phyloP scores from a whole-genome alignment of 106 monocot genomes.

The Allium fistulosum region DNA sequence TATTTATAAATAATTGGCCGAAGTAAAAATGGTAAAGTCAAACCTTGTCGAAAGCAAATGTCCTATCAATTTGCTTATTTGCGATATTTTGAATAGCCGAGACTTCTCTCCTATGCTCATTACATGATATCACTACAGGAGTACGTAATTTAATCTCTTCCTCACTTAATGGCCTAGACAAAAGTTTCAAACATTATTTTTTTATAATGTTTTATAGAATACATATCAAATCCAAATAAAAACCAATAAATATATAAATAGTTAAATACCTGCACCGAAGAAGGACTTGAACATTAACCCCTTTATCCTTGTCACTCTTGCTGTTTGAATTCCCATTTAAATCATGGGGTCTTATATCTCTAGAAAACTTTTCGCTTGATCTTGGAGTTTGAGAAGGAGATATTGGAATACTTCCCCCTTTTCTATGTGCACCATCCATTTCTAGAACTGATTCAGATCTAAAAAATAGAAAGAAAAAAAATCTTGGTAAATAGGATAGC shows the following conservation, averaged over 20 bases:
- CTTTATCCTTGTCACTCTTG: slow-evolving; percentile 74
- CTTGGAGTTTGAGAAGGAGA: slow-evolving; percentile 47
- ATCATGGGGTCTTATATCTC: slow-evolving; percentile 57
- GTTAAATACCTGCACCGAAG: slow-evolving; percentile 73
- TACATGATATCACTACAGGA: slow-evolving; percentile 81
- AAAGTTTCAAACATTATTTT: not conserved
- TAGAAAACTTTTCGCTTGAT: slow-evolving; percentile 43
- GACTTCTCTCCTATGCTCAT: slow-evolving; percentile 77
- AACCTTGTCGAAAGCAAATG: slow-evolving; percentile 91
- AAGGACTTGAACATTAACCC: slow-evolving; percentile 87
- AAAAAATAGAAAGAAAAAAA: no score
- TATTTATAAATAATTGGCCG: not conserved
- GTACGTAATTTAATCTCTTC: slow-evolving; percentile 71
- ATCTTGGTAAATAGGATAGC: no score
- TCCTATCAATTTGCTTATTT: slow-evolving; percentile 86
- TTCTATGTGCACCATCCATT: slow-evolving; percentile 41
- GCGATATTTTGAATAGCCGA: slow-evolving; percentile 75
- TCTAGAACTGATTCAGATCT: not conserved
- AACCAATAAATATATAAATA: slow-evolving; percentile 2
- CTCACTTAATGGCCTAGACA: slow-evolving; percentile 65
- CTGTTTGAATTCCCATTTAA: slow-evolving; percentile 36
- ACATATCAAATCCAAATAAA: not conserved
- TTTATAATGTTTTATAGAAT: no score
- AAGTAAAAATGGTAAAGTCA: slow-evolving; percentile 4
- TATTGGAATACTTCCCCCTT: slow-evolving; percentile 11